Evolutionary conservation across 768 basidiomycete genomes (phyloP), one percentile per base, ranked within the genome.

Genomic region (Xanthoconium stramineum): DNA sequence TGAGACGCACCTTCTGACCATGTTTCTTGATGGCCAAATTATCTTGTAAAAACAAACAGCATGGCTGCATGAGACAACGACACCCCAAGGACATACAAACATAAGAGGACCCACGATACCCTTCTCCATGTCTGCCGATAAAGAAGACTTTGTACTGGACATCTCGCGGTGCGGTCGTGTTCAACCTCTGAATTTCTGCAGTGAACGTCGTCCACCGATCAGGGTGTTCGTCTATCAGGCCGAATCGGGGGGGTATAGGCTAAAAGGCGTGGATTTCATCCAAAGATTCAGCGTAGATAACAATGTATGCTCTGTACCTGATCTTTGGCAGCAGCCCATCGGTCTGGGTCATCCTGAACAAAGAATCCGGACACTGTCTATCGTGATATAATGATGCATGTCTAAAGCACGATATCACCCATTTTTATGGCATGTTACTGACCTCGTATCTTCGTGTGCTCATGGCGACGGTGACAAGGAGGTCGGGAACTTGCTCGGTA

Each of bases 21-120:
- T 89, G 88, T 62, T 87, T 53, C 10, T 8, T 30, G 60, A 83
- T 80, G 0, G 77, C 88, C 2, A 85, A 76, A 57, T 91, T 91
- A 71, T 91, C 86, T 88, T 36, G 29, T 3, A 6, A n/a, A 55
- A 49, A 24, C 30, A 1, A n/a, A 45, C 1, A 7, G 32, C 14
- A 11, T n/a, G n/a, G n/a, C n/a, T n/a, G n/a, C n/a, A n/a, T 42
- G 12, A 46, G 35, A 28, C n/a, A n/a, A n/a, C n/a, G n/a, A n/a
- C 37, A 17, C 37, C 13, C 2, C 4, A 30, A 30, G 15, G 29
- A 29, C 43, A 2, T 1, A 8, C 8, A 20, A 29, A 20, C 4
- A 10, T 14, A 35, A 35, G 3, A 12, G 2, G 24, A 57, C 56
- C 54, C 52, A 54, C 56, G 56, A 44, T 43, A 48, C 9, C 56